Evolutionary conservation across 2,329 filamentous ascomycete species (phyloP).

Genomic region (Botrytis elliptica): DNA sequence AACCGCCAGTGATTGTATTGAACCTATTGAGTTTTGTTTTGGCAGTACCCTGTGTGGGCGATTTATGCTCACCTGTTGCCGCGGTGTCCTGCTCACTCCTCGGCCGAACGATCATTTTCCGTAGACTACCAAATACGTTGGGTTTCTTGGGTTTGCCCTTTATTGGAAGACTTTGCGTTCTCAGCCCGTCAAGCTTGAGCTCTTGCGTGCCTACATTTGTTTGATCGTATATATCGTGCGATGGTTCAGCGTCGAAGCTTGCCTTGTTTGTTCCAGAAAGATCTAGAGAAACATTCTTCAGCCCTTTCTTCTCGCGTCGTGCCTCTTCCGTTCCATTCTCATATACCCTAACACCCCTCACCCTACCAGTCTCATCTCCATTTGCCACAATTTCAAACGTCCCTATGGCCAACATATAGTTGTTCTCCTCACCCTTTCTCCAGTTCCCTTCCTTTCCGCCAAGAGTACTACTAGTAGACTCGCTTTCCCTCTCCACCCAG

Average conservation of each 20-base stretch:
- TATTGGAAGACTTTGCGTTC: neutral
- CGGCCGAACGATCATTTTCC: slow-evolving; percentile 3
- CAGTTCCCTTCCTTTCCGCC: neutral
- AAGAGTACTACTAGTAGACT: neutral
- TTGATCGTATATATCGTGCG: neutral
- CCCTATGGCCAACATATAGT: slow-evolving; percentile 7
- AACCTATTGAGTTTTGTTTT: neutral
- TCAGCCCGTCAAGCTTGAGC: neutral
- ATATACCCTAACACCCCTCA: neutral
- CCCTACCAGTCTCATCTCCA: neutral
- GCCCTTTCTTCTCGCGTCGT: neutral
- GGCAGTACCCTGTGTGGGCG: neutral
- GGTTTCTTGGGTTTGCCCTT: neutral
- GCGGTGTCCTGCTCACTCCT: slow-evolving; percentile 13
- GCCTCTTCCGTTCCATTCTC: neutral
- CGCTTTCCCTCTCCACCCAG: neutral
- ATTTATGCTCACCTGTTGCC: neutral
- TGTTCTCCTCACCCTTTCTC: neutral
- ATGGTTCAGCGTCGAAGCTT: neutral
- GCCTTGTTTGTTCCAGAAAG: neutral
- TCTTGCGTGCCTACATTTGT: neutral
- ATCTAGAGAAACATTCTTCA: neutral
- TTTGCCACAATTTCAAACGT: neutral
- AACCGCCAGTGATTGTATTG: neutral
- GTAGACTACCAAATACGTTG: neutral